Evolutionary conservation across 345 rosid species (phyloP).

Genomic region (Heritiera littoralis): DNA sequence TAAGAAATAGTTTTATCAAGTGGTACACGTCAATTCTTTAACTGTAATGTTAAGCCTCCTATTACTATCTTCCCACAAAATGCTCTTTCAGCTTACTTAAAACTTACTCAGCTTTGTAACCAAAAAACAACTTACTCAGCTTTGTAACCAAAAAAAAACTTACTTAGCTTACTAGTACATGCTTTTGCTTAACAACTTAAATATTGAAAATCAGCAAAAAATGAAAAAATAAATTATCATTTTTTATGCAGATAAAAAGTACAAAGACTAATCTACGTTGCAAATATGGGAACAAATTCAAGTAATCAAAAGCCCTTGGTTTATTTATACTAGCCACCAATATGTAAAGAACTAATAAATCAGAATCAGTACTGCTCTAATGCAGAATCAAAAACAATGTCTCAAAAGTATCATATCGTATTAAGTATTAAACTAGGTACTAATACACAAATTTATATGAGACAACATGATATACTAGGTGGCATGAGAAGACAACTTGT

Average conservation of each 20-base stretch:
- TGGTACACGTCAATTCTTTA: not conserved
- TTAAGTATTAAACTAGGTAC: not conserved
- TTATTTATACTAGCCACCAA: not conserved
- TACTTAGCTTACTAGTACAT: not conserved
- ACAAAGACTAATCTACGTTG: not conserved
- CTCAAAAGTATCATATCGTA: not conserved
- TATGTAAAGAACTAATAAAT: not conserved
- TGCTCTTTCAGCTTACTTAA: constrained; percentile 15
- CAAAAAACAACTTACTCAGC: too few relatives aligned
- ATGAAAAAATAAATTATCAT: not conserved
- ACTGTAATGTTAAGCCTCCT: constrained; percentile 10
- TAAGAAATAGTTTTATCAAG: constrained; percentile 11
- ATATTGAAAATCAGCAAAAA: not conserved
- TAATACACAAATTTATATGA: not conserved
- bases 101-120: not conserved
- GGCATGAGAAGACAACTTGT: not conserved
- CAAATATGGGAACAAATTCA: not conserved
- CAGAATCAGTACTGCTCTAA: not conserved
- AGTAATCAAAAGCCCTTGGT: not conserved
- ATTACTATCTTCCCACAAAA: not conserved
- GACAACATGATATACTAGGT: not conserved
- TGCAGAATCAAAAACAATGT: not conserved
- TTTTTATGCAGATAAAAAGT: not conserved
- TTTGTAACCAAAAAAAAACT: too few relatives aligned
- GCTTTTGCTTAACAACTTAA: constrained; percentile 1